A percentile compares a stretch with the other conserved stretches of the same genome.
Evolutionary conservation across 495 filamentous ascomycete genomes (phyloP).

Genomic region (Podospora conica): DNA sequence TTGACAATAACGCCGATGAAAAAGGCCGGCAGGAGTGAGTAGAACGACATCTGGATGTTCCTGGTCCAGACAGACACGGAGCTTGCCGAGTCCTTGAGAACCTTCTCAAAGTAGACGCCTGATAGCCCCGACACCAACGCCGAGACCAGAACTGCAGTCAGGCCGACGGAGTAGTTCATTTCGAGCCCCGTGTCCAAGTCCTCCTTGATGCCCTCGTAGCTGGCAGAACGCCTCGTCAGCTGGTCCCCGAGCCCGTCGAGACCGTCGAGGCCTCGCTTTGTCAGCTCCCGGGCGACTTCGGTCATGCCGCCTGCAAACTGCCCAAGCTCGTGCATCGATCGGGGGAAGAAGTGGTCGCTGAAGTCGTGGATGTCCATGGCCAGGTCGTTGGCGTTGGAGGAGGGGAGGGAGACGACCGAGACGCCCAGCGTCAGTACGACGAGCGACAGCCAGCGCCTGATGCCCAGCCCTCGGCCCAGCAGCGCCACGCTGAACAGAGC

Average conservation of each 20-base stretch:
- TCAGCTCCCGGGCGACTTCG: conserved; percentile 45
- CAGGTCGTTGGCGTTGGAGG: conserved; percentile 40
- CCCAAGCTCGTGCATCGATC: conserved; percentile 60
- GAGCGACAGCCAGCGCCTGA: conserved; percentile 72
- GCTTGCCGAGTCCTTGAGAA: conserved; percentile 72
- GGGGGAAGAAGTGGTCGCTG: conserved; percentile 60
- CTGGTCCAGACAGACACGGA: conserved; percentile 78
- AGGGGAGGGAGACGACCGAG: conserved; percentile 77
- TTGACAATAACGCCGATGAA: conserved; percentile 80
- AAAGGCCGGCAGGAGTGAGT: conserved; percentile 80
- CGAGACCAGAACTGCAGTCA: conserved; percentile 68
- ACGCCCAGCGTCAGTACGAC: conserved; percentile 77
- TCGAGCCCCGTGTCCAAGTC: conserved; percentile 60
- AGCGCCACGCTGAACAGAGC: conserved; percentile 81
- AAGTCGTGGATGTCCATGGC: conserved; percentile 48
- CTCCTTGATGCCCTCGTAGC: conserved; percentile 87
- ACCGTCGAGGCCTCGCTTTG: conserved; percentile 39
- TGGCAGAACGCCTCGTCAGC: conserved; percentile 74
- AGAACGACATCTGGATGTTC: conserved; percentile 89
- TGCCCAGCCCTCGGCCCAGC: conserved; percentile 60
- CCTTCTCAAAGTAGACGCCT: conserved; percentile 91
- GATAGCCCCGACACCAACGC: conserved; percentile 75
- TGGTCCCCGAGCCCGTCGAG: conserved; percentile 39
- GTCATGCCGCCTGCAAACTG: conserved; percentile 38
- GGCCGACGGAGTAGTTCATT: conserved; percentile 71